Evolutionary conservation across 306 rosid genomes (phyloP), one percentile per base, ranked within the genome.

Genomic region (Cercis canadensis): DNA sequence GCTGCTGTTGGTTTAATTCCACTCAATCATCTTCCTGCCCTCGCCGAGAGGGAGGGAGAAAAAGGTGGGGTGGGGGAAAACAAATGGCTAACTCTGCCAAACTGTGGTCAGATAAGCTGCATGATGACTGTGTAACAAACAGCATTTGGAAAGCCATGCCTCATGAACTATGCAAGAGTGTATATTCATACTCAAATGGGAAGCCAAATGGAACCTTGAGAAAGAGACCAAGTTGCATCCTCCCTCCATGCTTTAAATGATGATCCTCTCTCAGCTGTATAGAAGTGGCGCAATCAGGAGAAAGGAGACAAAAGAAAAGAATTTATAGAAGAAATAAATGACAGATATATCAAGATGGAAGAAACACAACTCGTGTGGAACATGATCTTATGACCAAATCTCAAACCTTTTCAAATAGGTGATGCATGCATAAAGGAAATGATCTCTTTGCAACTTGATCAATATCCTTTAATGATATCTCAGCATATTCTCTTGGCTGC

Each of bases 191-290:
- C 36, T 78, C 43, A 34, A 32, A 49, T 57, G 45, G 53, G 37
- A 37, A 50, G 34, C 24, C 52, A 65, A 69, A 73, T 39, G 17
- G 70, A 56, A 94, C 99, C 99, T 91, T 94, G 56, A 91, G 97
- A 86, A 94, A 94, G 74, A 94, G 97, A 62, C 99, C 99, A 29
- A 94, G 78, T 70, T 94, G 99, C 97, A 94, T 90, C 84, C 96
- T 86, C 70, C 97, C 99, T 62, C 97, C 97, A 71, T 94, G 96
- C 88, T 94, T 94, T 76, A 94, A 83, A 89, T 94, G 97, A 86
- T 91, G 99, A 75, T 91, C 99, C 76, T 94, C 99, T 74, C 80
- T 94, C 81, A 91, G 84, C 99, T 91, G 86, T 79, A 81, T 49
- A 74, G 32, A 70, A 61, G 49, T 52, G 17, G 77, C 49, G 69